Evolutionary conservation across 169 alveolate genomes (phyloP).

Genomic region (Ichthyophthirius multifiliis): DNA sequence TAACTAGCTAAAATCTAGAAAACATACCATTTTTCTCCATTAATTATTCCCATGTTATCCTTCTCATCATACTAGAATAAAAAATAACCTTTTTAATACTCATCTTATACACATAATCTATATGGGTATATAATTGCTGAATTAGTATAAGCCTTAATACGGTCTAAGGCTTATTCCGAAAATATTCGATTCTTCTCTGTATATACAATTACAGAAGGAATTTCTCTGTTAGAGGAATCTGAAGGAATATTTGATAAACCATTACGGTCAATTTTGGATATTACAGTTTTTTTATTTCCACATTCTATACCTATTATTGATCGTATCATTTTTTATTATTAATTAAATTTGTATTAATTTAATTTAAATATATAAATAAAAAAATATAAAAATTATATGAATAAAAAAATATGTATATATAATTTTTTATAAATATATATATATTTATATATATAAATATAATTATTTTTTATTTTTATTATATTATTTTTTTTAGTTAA

Average conservation of each 20-base stretch:
- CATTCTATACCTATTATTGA: background rate
- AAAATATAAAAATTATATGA: no score
- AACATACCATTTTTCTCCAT: background rate
- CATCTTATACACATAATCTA: background rate
- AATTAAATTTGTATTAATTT: no score
- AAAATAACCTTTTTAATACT: background rate
- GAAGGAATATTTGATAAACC: background rate
- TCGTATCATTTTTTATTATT: background rate
- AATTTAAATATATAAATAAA: no score
- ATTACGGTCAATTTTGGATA: background rate
- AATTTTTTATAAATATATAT: no score
- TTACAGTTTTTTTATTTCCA: background rate
- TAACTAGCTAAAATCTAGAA: background rate
- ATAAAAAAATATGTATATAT: no score
- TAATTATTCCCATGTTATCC: background rate
- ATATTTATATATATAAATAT: no score
- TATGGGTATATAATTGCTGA: background rate
- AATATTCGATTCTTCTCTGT: background rate
- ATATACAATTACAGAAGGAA: background rate
- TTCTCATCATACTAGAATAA: background rate
- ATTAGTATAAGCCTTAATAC: background rate
- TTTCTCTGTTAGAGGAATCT: background rate
- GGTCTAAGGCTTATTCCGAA: background rate
- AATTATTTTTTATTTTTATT: no score
- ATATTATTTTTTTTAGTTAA: no score